These are phyloP conservation scores for Gynandropsis gynandra DNA, from an alignment of 345 rosid genomes.

Conservation along the genomic window DNA sequence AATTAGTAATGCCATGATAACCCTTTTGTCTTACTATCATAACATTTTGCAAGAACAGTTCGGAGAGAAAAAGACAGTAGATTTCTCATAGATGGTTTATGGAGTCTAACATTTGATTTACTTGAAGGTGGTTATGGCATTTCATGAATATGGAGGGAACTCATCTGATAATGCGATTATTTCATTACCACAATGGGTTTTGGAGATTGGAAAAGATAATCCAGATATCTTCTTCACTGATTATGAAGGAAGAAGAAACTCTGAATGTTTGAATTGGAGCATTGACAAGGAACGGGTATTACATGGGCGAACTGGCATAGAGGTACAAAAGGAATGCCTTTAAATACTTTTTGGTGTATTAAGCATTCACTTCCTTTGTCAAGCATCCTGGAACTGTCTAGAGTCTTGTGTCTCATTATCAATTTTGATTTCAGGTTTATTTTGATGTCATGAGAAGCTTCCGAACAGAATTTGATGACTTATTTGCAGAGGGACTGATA, in stretches of 20 bases:
- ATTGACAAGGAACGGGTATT: constrained; percentile 84
- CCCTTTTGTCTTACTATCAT: neutral
- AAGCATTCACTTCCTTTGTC: neutral
- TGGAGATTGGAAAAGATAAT: constrained; percentile 86
- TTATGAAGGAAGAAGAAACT: constrained; percentile 76
- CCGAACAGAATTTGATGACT: constrained; percentile 77
- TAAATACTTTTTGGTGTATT: neutral
- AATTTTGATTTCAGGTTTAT: constrained; percentile 53
- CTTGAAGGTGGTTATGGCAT: constrained; percentile 88
- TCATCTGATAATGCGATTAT: constrained; percentile 44
- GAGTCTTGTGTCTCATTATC: constrained; percentile 11
- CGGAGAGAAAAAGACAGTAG: no score
- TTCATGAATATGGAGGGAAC: constrained; percentile 76
- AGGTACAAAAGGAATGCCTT: constrained; percentile 39
- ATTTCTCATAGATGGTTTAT: neutral
- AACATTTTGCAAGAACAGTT: neutral
- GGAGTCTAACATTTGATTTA: constrained; percentile 18
- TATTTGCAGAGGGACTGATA: constrained; percentile 60
- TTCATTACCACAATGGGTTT: constrained; percentile 89
- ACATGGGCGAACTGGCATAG: constrained; percentile 85
- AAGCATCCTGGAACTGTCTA: neutral
- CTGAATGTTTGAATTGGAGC: constrained; percentile 86
- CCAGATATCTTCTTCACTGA: constrained; percentile 85
- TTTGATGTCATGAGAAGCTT: constrained; percentile 98
- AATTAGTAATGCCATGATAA: neutral